Conservation (phyloP, 164 flowering plant species). For the Kalanchoe fedtschenkoi region DNA sequence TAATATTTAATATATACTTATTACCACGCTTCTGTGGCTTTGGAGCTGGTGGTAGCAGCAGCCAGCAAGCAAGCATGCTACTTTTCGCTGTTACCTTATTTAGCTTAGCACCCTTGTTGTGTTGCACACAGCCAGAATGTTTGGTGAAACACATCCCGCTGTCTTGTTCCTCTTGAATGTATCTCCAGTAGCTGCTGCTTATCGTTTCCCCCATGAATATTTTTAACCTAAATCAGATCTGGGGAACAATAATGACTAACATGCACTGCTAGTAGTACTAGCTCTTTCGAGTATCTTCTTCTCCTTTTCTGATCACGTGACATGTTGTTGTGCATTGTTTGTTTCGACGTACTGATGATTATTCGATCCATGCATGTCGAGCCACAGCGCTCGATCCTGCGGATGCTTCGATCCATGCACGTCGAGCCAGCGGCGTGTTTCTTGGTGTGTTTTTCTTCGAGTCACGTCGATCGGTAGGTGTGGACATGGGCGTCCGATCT, state of each 20-base stretch:
- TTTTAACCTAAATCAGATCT: background rate
- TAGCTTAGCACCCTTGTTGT: background rate
- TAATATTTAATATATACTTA: background rate
- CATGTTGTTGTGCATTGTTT: too few species aligned
- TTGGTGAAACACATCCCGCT: background rate
- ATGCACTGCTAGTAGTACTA: background rate
- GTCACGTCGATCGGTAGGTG: too few species aligned
- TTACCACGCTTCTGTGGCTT: background rate
- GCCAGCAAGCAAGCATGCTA: too few species aligned
- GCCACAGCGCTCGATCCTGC: background rate
- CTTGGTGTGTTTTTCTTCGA: too few species aligned
- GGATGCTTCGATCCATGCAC: background rate
- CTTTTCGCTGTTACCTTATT: background rate
- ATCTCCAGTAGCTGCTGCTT: background rate
- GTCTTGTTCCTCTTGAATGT: background rate
- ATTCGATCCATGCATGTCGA: too few species aligned
- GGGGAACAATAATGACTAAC: background rate
- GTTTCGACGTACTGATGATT: too few species aligned
- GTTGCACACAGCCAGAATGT: constrained; percentile 1
- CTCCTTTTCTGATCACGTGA: background rate
- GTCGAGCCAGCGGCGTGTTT: background rate
- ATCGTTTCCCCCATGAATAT: background rate
- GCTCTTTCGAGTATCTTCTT: background rate
- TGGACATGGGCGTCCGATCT: too few species aligned
- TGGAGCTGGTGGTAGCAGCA: too few species aligned